Base-by-base conservation (phyloP, 2,329 filamentous ascomycete species). In the Falciphora oryzae region DNA sequence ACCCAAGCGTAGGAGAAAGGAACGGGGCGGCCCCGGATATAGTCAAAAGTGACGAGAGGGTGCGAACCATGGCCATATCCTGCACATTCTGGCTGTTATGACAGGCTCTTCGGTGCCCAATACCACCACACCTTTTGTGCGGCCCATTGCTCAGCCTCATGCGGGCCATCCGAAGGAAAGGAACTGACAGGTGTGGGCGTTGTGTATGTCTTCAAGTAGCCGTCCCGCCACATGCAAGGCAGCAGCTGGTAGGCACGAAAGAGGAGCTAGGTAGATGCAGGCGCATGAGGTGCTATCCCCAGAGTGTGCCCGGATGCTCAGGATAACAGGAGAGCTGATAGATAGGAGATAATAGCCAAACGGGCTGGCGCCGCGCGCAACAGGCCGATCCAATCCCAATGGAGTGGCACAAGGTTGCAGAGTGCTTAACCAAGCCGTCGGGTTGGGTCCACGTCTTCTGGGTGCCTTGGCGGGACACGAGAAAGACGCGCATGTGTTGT, bases 351-450 rank as follows among this genome's bases (percentile, higher is more conserved):
- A 4, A n/a, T 53, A 2, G 44, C 18, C 44, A 53, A 22, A 53
- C 22, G 22, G 44, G n/a, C 6, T 53, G 44, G 6, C 44, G 44
- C 44, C 18, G 44, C 10, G 18, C 18, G 13, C 4, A 50, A 5
- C 44, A n/a, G 44, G 11, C 44, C 7, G 44, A n/a, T 18, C 44
- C 44, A n/a, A n/a, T 53, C 44, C 44, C 22, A 22, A 53, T 3
- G 7, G 44, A 53, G 60, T 62, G 28, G 60, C n/a, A 50, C 60
- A 62, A 53, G 28, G 35, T n/a, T 62, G 60, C 60, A 62, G 44
- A 29, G 50, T 50, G 60, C 60, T 62, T 50, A 62, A 50, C 60
- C 60, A 28, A 53, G 60, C 60, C 60, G 60, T 53, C 60, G 60
- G 60, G 60, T 50, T 53, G 60, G 28, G n/a, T 62, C 57, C 25